These are phyloP conservation scores for Tolypocladium sp. DNA, from an alignment of 2,329 filamentous ascomycete genomes.

Conservation along the genomic window DNA sequence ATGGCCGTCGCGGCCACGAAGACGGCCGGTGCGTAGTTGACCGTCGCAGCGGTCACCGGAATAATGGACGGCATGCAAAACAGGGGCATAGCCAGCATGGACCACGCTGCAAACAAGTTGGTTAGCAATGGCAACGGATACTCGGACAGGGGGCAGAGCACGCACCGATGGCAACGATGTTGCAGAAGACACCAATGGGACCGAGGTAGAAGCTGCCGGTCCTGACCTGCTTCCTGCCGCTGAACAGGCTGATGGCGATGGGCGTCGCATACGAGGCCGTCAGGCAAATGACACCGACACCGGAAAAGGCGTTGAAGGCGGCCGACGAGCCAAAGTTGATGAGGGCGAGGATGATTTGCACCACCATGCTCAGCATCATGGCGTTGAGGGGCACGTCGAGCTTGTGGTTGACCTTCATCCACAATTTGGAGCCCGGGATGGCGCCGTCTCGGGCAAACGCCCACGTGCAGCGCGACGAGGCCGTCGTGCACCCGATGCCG, in stretches of 20 bases:
- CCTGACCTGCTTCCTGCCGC: slow-evolving; percentile 49
- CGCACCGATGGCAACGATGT: slow-evolving; percentile 55
- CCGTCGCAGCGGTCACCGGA: slow-evolving; percentile 46
- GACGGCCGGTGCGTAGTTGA: slow-evolving; percentile 72
- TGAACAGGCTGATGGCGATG: slow-evolving; percentile 53
- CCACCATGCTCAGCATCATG: slow-evolving; percentile 61
- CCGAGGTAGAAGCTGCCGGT: slow-evolving; percentile 54
- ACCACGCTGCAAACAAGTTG: slow-evolving; percentile 44
- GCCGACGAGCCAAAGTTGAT: slow-evolving; percentile 62
- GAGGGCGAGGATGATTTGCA: slow-evolving; percentile 54
- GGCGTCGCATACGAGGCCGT: slow-evolving; percentile 61
- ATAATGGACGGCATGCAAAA: slow-evolving; percentile 64
- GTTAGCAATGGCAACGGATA: neutral
- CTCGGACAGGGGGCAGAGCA: slow-evolving; percentile 8
- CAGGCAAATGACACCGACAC: slow-evolving; percentile 60
- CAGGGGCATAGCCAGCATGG: slow-evolving; percentile 57
- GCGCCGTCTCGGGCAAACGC: slow-evolving; percentile 63
- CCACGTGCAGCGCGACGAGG: slow-evolving; percentile 58
- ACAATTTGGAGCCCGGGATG: slow-evolving; percentile 52
- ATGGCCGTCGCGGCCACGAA: slow-evolving; percentile 57
- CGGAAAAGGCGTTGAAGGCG: slow-evolving; percentile 66
- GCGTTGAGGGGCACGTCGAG: slow-evolving; percentile 60
- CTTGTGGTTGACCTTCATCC: slow-evolving; percentile 51
- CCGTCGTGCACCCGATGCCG: slow-evolving; percentile 61
- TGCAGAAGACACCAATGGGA: slow-evolving; percentile 49